phyloP scores from a whole-genome alignment of 495 filamentous ascomycete species.

The Sabuloglossum arenarium region DNA sequence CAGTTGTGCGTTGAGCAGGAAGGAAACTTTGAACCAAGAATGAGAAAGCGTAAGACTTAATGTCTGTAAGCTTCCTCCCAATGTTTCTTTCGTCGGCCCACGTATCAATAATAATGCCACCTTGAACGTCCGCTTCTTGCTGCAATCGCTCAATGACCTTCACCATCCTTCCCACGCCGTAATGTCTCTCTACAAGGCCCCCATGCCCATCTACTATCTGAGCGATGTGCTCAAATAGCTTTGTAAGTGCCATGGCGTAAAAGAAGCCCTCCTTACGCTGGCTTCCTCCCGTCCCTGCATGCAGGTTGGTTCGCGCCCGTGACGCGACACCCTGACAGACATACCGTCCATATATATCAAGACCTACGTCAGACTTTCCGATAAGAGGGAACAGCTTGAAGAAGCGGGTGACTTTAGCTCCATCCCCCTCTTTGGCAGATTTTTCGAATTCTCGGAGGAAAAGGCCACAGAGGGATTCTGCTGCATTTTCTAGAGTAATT shows the following conservation, averaged over 20 bases:
- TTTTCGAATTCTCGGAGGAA: constrained; percentile 92
- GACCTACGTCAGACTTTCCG: constrained; percentile 65
- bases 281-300: constrained; percentile 31
- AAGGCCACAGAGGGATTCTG: constrained; percentile 67
- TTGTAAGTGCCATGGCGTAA: constrained; percentile 78
- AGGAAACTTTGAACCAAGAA: constrained; percentile 92
- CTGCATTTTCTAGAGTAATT: constrained; percentile 68
- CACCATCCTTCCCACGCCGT: constrained; percentile 81
- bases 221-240: constrained; percentile 91
- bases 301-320: constrained; percentile 61
- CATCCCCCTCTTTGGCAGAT: constrained; percentile 67
- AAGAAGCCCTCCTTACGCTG: constrained; percentile 59
- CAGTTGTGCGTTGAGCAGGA: constrained; percentile 29
- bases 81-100: constrained; percentile 80
- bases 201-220: constrained; percentile 87
- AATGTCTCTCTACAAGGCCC: constrained; percentile 76
- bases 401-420: constrained; percentile 75
- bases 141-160: constrained; percentile 87
- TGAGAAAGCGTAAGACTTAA: constrained; percentile 91
- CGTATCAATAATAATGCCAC: constrained; percentile 89
- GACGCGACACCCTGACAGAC: constrained; percentile 84
- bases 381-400: constrained; percentile 97
- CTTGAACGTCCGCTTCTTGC: constrained; percentile 86
- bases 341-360: constrained; percentile 89
- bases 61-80: constrained; percentile 71